phyloP scores from a whole-genome alignment of 2,329 filamentous ascomycete genomes.

The Blastomyces emzantsi region DNA sequence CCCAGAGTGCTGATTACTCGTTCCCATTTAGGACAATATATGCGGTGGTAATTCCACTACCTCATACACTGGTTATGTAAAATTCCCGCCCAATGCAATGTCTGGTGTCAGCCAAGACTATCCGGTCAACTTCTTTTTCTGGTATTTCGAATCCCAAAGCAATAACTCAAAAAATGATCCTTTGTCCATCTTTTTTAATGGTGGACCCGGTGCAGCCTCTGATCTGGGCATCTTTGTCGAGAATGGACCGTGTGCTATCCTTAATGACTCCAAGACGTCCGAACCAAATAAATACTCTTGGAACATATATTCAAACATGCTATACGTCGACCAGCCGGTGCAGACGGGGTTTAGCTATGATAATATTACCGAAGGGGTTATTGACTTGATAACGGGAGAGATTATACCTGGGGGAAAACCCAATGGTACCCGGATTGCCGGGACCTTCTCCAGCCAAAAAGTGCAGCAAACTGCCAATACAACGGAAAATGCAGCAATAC shows the following conservation, averaged over 20 bases:
- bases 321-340: conserved; percentile 61
- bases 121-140: conserved; percentile 56
- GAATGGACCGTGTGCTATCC: conserved; percentile 46
- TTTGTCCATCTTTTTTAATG: conserved; percentile 54
- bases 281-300: conserved; percentile 52
- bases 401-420: not conserved
- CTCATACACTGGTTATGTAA: conserved; percentile 51
- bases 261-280: conserved; percentile 44
- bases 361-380: conserved; percentile 23
- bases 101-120: conserved; percentile 38
- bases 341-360: conserved; percentile 46
- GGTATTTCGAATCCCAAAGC: conserved; percentile 53
- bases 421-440: conserved; percentile 3
- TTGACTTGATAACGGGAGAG: conserved; percentile 11
- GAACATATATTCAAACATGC: conserved; percentile 54
- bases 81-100: conserved; percentile 41
- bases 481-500: conserved; percentile 39
- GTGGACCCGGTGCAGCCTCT: conserved; percentile 52
- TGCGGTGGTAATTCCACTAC: not conserved
- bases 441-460: conserved; percentile 6
- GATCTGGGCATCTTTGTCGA: conserved; percentile 49
- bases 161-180: conserved; percentile 44
- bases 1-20: not conserved
- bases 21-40: not conserved
- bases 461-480: conserved; percentile 14